Conservation (phyloP, 202 grass and related monocot genomes). For the Panicum virgatum region DNA sequence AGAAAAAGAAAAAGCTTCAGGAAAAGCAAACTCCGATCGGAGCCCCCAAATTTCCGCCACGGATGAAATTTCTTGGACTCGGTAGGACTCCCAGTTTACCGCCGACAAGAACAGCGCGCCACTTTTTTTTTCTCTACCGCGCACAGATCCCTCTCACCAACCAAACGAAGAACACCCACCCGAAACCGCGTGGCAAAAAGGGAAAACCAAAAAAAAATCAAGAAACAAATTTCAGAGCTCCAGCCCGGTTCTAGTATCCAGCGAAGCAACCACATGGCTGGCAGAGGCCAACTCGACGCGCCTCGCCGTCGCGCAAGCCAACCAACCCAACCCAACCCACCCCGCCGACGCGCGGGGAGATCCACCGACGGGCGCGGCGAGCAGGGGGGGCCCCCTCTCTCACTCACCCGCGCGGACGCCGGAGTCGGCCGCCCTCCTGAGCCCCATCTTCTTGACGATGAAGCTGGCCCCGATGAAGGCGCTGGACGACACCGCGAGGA, state of each 20-base stretch:
- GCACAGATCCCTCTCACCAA: conserved; percentile 36
- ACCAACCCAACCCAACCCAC: background rate
- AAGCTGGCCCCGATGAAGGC: conserved; percentile 89
- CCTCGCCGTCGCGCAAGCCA: background rate
- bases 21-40: background rate
- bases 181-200: conserved; percentile 21
- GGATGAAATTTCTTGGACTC: conserved; percentile 18
- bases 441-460: conserved; percentile 89
- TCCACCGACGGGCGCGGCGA: conserved; percentile 25
- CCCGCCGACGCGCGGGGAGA: conserved; percentile 9
- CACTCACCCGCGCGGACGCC: conserved; percentile 76
- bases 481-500: conserved; percentile 81
- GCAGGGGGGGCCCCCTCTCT: background rate
- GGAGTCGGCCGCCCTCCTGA: conserved; percentile 65
- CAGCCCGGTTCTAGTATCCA: background rate
- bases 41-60: background rate
- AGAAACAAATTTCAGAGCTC: conserved; percentile 1
- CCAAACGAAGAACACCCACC: conserved; percentile 29
- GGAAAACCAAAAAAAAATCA: background rate
- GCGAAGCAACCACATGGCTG: conserved; percentile 9
- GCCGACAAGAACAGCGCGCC: background rate
- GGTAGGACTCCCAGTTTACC: background rate
- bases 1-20: conserved; percentile 4
- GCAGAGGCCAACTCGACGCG: background rate
- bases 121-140: background rate